phyloP scores from a whole-genome alignment of 306 rosid species.

The Trifolium subterraneum region DNA sequence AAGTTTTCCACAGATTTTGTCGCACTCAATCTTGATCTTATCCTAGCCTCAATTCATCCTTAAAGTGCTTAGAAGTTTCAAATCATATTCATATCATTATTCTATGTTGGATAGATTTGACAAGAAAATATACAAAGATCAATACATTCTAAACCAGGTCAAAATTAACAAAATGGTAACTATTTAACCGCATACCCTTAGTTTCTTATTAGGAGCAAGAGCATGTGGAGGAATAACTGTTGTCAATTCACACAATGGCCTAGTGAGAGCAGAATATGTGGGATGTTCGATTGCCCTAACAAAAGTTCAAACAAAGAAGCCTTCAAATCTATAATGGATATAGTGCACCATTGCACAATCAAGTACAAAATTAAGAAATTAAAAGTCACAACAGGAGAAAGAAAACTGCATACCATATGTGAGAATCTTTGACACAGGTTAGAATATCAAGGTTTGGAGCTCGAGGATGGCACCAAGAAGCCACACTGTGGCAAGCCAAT shows the following conservation, averaged over 20 bases:
- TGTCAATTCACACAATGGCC: constrained; percentile 96
- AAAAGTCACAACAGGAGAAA: constrained; percentile 37
- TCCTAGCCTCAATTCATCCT: constrained; percentile 14
- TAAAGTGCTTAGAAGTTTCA: constrained; percentile 31
- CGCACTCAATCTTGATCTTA: constrained; percentile 14
- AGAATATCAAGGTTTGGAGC: constrained; percentile 98
- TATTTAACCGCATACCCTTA: constrained; percentile 74
- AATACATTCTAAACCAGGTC: constrained; percentile 18
- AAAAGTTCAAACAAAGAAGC: constrained; percentile 39
- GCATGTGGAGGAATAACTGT: constrained; percentile 89
- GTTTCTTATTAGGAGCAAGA: constrained; percentile 91
- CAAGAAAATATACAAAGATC: constrained; percentile 15
- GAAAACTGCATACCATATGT: constrained; percentile 68
- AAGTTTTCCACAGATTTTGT: constrained; percentile 19
- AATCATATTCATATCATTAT: constrained; percentile 32
- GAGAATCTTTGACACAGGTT: constrained; percentile 98
- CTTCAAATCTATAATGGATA: constrained; percentile 33
- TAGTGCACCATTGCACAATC: constrained; percentile 18
- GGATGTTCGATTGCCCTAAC: constrained; percentile 99
- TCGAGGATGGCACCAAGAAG: constrained; percentile 99
- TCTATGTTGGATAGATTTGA: constrained; percentile 32
- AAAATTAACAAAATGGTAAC: constrained; percentile 22
- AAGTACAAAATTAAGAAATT: constrained; percentile 16
- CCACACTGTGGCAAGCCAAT: constrained; percentile 97
- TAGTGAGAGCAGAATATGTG: constrained; percentile 95